Base-by-base conservation (phyloP, 2,329 filamentous ascomycete genomes). In the Lasiodiplodia sp. region DNA sequence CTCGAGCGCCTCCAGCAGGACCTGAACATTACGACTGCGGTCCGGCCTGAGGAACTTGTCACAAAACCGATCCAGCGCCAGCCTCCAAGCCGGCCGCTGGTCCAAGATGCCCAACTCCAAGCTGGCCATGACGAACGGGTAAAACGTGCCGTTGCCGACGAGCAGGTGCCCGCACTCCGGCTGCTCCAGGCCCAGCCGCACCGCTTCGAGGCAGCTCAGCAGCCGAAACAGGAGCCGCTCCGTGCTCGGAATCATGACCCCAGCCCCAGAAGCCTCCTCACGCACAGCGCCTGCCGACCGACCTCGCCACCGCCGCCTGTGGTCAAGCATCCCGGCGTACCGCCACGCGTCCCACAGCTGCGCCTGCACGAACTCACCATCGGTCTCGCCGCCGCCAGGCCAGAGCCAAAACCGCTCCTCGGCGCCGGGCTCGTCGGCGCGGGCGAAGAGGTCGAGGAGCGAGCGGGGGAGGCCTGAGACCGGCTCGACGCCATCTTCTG, bases 281-380 rank as follows among this genome's bases (percentile, higher is more conserved):
- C 31, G 31, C 8, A 10, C 31, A 34, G 1, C 31, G 2, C 7
- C 31, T 10, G 31, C 8, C 1, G 31, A 40, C 12, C 14, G 37
- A 16, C 37, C 14, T 5, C 37, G 16, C 47, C 47, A n/a, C 14
- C 52, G 25, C 31, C 52, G 31, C 7, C 52, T 10, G 25, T 55
- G 16, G 2, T 55, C 52, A 2, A 55, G 16, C 28, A 55, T 55
- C 6, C 52, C 52, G 0, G 52, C 52, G 2, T 18, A 55, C 2
- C 52, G 52, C 52, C 52, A 55, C 14, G 52, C 25, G 8, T 55
- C 52, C 52, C 52, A 55, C 11, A 55, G 52, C 14, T 55, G 52
- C 7, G 21, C 4, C 14, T 55, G 52, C 52, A 55, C 31, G 25
- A 55, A 55, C 21, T 55, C 52, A 2, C 52, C 31, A 28, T 28